Percentiles rank a stretch among this genome's conserved stretches.
phyloP scores from a whole-genome alignment of 352 stramenopile genomes.

The Pythium pyrilobum region DNA sequence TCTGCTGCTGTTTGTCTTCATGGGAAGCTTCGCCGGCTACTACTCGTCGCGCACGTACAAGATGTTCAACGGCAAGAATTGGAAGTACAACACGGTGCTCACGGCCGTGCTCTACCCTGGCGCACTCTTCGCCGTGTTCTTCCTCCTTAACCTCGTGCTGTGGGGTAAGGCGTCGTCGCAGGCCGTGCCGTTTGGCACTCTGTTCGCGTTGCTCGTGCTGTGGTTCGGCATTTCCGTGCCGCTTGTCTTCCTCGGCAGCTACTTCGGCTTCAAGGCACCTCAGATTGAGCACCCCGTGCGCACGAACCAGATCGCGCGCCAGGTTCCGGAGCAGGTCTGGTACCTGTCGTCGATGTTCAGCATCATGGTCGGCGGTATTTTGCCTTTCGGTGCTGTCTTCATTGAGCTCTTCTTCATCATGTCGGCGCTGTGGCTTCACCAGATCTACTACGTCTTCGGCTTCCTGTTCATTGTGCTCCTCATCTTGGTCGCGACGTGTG shows the following conservation, averaged over 20 bases:
- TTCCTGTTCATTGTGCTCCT: constrained; percentile 98
- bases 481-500: constrained; percentile 97
- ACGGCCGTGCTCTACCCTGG: constrained; percentile 95
- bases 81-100: constrained; percentile 95
- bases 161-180: constrained; percentile 84
- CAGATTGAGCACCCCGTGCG: constrained; percentile 86
- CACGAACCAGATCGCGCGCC: constrained; percentile 88
- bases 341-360: constrained; percentile 94
- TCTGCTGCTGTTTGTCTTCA: constrained; percentile 98
- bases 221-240: constrained; percentile 98
- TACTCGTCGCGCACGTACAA: constrained; percentile 97
- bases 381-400: constrained; percentile 99
- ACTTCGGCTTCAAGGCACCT: constrained; percentile 93
- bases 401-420: constrained; percentile 99
- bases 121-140: constrained; percentile 92
- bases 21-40: constrained; percentile 96
- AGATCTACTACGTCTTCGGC: constrained; percentile 99
- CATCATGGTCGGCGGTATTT: constrained; percentile 95
- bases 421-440: constrained; percentile 98
- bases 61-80: constrained; percentile 97
- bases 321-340: constrained; percentile 94
- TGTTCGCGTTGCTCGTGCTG: constrained; percentile 95
- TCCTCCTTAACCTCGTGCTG: constrained; percentile 95
- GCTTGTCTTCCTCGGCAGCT: constrained; percentile 97
- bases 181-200: constrained; percentile 94